Evolutionary conservation across 2,329 filamentous ascomycete genomes (phyloP).

Genomic region (Colletotrichum shisoi): DNA sequence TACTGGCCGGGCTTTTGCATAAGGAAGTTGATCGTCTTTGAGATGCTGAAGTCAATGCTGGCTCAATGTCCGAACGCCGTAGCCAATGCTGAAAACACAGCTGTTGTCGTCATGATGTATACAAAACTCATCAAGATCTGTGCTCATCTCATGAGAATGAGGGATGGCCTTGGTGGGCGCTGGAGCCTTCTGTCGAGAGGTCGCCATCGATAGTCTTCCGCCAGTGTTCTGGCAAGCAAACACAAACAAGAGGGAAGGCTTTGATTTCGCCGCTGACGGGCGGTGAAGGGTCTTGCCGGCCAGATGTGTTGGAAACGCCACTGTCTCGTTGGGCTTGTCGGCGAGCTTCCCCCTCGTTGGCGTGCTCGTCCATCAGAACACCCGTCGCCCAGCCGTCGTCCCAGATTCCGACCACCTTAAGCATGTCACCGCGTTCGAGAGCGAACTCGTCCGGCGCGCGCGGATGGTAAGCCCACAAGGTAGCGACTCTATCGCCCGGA

Average conservation of each 20-base stretch:
- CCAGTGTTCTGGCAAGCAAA: constrained; percentile 96
- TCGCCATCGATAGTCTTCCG: constrained; percentile 95
- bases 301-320: constrained; percentile 84
- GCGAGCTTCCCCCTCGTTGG: constrained; percentile 86
- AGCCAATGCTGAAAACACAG: constrained; percentile 48
- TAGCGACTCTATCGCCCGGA: constrained; percentile 86
- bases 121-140: constrained; percentile 40
- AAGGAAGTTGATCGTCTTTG: constrained; percentile 1
- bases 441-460: constrained; percentile 92
- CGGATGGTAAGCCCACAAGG: constrained; percentile 96
- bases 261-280: constrained; percentile 84
- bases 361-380: constrained; percentile 79
- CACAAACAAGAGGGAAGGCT: constrained; percentile 95
- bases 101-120: constrained; percentile 42
- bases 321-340: constrained; percentile 86
- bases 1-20: background rate
- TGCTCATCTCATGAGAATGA: constrained; percentile 43
- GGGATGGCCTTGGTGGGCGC: constrained; percentile 45
- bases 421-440: constrained; percentile 93
- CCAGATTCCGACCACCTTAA: constrained; percentile 98
- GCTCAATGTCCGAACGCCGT: constrained; percentile 49
- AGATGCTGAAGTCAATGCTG: constrained; percentile 24
- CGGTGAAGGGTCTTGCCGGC: constrained; percentile 68
- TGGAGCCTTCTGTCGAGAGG: constrained; percentile 70
- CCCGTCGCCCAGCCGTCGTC: constrained; percentile 99